These are phyloP conservation scores for Botrytis fabae DNA, from an alignment of 2,329 filamentous ascomycete species.

Conservation along the genomic window DNA sequence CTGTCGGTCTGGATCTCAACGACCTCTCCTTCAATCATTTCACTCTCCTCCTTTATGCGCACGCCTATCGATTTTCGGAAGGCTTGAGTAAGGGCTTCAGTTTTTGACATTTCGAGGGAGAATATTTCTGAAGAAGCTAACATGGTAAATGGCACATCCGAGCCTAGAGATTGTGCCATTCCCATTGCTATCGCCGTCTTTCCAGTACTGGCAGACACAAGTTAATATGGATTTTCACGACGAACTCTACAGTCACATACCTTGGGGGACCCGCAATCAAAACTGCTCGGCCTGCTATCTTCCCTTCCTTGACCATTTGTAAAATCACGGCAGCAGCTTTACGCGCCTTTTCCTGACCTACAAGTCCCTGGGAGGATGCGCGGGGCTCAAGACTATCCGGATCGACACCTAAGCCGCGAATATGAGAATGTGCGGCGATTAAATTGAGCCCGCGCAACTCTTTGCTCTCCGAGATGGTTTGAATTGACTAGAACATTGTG, in stretches of 20 bases:
- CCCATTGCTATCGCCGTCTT: conserved; percentile 99
- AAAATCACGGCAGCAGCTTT: conserved; percentile 95
- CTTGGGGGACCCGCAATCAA: conserved; percentile 92
- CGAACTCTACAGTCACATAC: conserved; percentile 44
- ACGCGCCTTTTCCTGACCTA: conserved; percentile 93
- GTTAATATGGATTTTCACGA: conserved; percentile 21
- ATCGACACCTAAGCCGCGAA: conserved; percentile 92
- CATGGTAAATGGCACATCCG: conserved; percentile 95
- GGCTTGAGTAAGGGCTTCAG: conserved; percentile 95
- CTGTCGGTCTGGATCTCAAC: conserved; percentile 98
- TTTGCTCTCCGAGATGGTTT: conserved; percentile 90
- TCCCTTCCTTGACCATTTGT: conserved; percentile 98
- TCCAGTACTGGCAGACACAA: conserved; percentile 65
- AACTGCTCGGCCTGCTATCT: conserved; percentile 93
- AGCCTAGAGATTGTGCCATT: conserved; percentile 92
- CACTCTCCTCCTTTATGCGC: conserved; percentile 96
- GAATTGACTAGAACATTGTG: conserved; percentile 54
- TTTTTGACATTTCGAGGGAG: conserved; percentile 99
- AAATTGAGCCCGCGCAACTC: conserved; percentile 96
- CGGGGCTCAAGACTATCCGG: conserved; percentile 86
- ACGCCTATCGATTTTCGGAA: conserved; percentile 98
- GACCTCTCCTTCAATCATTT: conserved; percentile 98
- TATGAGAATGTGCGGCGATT: conserved; percentile 97
- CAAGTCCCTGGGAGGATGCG: conserved; percentile 82
- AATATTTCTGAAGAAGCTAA: conserved; percentile 97